Evolutionary conservation across 2,329 filamentous ascomycete species (phyloP).

Genomic region (Colletotrichum sp.): DNA sequence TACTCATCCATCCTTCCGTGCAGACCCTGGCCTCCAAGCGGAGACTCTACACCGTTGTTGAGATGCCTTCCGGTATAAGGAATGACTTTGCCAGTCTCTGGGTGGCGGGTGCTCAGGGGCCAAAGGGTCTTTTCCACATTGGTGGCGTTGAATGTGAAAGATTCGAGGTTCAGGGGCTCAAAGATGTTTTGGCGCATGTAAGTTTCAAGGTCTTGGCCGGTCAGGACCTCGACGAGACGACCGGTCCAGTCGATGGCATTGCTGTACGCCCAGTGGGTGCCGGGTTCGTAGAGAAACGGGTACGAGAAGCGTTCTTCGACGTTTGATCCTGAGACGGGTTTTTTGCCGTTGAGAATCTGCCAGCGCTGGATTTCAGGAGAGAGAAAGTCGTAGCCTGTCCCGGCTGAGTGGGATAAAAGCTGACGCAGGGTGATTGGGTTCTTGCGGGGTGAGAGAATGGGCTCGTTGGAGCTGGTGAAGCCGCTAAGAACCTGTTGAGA

Average conservation of each 20-base stretch:
- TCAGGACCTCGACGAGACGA: slow-evolving; percentile 25
- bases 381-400: slow-evolving; percentile 44
- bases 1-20: slow-evolving; percentile 44
- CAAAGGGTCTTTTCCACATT: neutral
- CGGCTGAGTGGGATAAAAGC: slow-evolving; percentile 52
- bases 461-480: slow-evolving; percentile 36
- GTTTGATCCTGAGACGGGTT: slow-evolving; percentile 15
- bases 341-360: neutral
- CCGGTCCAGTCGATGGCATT: slow-evolving; percentile 34
- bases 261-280: slow-evolving; percentile 33
- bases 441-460: slow-evolving; percentile 30
- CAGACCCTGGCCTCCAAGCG: slow-evolving; percentile 39
- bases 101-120: slow-evolving; percentile 18
- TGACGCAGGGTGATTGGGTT: slow-evolving; percentile 48
- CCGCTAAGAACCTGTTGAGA: slow-evolving; percentile 46
- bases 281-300: slow-evolving; percentile 34
- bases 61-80: neutral
- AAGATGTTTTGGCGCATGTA: slow-evolving; percentile 45
- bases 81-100: slow-evolving; percentile 4
- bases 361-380: slow-evolving; percentile 10
- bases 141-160: neutral
- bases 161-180: slow-evolving; percentile 43
- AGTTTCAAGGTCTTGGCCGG: slow-evolving; percentile 24
- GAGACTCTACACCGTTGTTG: slow-evolving; percentile 17
- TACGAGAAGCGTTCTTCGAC: slow-evolving; percentile 40